Percentiles rank a stretch among this genome's conserved stretches.
These are phyloP conservation scores for Xylariaceae sp. DNA, from an alignment of 2,329 filamentous ascomycete species.

Conservation along the genomic window DNA sequence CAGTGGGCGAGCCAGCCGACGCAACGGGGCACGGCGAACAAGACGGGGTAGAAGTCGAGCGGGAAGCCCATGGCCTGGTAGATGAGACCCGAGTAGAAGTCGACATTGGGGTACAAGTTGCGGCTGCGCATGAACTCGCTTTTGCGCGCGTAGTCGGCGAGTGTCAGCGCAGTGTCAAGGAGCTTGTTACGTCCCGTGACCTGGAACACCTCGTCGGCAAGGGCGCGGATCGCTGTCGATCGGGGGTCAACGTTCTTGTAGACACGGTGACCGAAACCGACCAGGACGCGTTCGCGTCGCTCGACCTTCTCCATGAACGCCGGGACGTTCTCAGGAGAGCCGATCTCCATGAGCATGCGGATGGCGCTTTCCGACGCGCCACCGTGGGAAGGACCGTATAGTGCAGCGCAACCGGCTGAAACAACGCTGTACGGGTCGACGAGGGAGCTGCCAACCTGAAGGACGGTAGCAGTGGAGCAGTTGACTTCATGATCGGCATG, in stretches of 20 bases:
- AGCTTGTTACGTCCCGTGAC: constrained; percentile 48
- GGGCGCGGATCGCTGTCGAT: constrained; percentile 43
- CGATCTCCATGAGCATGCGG: constrained; percentile 48
- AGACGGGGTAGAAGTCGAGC: constrained; percentile 47
- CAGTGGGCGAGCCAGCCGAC: constrained; percentile 49
- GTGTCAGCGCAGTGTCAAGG: constrained; percentile 43
- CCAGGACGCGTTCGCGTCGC: constrained; percentile 45
- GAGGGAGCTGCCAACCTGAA: constrained; percentile 52
- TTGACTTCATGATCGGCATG: constrained; percentile 57
- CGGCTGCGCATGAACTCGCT: constrained; percentile 45
- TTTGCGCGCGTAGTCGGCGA: constrained; percentile 42
- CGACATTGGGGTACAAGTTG: constrained; percentile 47
- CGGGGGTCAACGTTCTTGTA: constrained; percentile 52
- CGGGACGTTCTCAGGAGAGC: constrained; percentile 46
- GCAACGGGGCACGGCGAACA: constrained; percentile 47
- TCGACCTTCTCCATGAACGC: constrained; percentile 47
- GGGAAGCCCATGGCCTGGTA: constrained; percentile 51
- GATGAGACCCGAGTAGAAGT: constrained; percentile 49
- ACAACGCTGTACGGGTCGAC: constrained; percentile 53
- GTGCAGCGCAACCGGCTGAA: constrained; percentile 46
- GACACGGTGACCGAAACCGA: constrained; percentile 52
- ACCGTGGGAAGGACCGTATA: constrained; percentile 54
- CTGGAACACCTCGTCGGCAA: constrained; percentile 46
- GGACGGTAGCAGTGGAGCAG: constrained; percentile 49
- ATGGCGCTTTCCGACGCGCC: constrained; percentile 56